These are phyloP conservation scores for Fomitopsis betulina DNA, from an alignment of 1,284 basidiomycete species.

Conservation along the genomic window DNA sequence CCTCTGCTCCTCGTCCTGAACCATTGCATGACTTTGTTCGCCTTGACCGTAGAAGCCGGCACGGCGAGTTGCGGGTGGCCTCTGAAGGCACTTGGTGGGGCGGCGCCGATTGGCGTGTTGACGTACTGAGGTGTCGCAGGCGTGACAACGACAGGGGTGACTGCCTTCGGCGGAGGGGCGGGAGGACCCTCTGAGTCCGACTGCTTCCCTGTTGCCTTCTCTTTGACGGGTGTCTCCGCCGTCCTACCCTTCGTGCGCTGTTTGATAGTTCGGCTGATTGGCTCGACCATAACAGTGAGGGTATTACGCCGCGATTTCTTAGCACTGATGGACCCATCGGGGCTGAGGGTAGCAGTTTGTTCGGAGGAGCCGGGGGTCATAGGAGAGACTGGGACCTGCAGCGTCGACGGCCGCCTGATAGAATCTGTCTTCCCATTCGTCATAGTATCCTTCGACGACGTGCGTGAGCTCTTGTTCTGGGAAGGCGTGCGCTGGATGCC, in stretches of 20 bases:
- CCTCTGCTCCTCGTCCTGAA: conserved; percentile 70
- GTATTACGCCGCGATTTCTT: conserved; percentile 67
- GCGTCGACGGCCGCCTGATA: conserved; percentile 30
- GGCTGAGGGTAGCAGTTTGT: conserved; percentile 29
- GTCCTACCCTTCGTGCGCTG: conserved; percentile 38
- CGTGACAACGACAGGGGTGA: conserved; percentile 12
- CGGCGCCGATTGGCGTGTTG: conserved; percentile 15
- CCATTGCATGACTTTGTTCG: conserved; percentile 78
- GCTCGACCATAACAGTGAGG: conserved; percentile 79
- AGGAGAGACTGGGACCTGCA: conserved; percentile 26
- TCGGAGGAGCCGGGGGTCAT: conserved; percentile 14
- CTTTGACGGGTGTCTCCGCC: conserved; percentile 31
- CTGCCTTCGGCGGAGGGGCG: conserved; percentile 8
- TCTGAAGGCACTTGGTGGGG: conserved; percentile 5
- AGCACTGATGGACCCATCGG: conserved; percentile 35
- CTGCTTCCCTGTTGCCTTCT: conserved; percentile 26
- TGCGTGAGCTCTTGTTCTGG: conserved; percentile 26
- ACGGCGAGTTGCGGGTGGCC: conserved; percentile 30
- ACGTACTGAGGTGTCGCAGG: conserved; percentile 23
- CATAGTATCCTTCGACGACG: conserved; percentile 21
- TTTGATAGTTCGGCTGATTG: conserved; percentile 58
- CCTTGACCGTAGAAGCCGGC: conserved; percentile 69
- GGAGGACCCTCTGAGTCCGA: neutral
- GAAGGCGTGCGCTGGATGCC: conserved; percentile 36
- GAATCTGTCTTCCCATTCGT: conserved; percentile 15